Evolutionary conservation across 306 rosid genomes (phyloP).

Genomic region (Cyamopsis tetragonoloba): DNA sequence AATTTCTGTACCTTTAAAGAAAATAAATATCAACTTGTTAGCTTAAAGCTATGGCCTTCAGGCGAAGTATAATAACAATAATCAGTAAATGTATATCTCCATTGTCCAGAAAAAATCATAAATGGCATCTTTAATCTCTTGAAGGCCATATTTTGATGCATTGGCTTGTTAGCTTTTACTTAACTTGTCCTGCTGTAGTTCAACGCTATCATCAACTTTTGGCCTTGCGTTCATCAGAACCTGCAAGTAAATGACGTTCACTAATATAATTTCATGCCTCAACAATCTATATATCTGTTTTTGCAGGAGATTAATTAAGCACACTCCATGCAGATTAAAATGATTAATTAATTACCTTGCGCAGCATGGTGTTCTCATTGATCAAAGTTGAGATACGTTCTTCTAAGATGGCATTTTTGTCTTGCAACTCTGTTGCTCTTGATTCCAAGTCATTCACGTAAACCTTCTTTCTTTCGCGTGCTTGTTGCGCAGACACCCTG

Average conservation of each 20-base stretch:
- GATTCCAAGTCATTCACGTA: constrained; percentile 68
- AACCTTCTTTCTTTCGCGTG: constrained; percentile 76
- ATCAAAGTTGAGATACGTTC: constrained; percentile 58
- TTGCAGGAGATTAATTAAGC: too few species aligned
- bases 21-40: too few species aligned
- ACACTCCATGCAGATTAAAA: background rate
- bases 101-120: background rate
- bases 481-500: constrained; percentile 87
- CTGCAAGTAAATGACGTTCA: constrained; percentile 14
- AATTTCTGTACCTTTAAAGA: too few species aligned
- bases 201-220: constrained; percentile 34
- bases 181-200: constrained; percentile 42
- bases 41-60: background rate
- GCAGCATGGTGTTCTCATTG: constrained; percentile 55
- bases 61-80: background rate
- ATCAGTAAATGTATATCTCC: background rate
- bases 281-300: too few species aligned
- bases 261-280: too few species aligned
- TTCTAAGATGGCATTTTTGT: constrained; percentile 44
- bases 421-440: constrained; percentile 13
- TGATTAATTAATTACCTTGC: constrained; percentile 34
- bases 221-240: constrained; percentile 57
- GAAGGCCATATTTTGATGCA: background rate
- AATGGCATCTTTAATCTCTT: background rate
- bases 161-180: constrained; percentile 25